These are phyloP conservation scores for Pichia sp. DNA, from an alignment of 1,139 yeast species.

Conservation along the genomic window DNA sequence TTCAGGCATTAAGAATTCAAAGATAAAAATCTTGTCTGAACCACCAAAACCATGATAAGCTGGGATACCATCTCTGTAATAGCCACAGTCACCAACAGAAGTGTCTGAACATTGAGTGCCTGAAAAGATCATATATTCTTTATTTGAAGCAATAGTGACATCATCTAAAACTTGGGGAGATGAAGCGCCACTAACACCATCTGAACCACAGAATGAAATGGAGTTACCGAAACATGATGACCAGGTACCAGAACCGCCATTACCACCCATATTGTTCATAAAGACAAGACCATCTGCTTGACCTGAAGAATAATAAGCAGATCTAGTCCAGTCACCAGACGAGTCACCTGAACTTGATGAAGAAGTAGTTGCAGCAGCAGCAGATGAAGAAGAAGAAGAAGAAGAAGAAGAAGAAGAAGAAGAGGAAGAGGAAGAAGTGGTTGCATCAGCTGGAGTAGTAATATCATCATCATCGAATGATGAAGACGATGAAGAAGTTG, in stretches of 20 bases:
- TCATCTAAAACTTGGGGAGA: conserved; percentile 56
- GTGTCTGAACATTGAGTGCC: conserved; percentile 52
- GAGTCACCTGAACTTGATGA: conserved; percentile 26
- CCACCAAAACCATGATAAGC: conserved; percentile 91
- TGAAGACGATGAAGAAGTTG: no score
- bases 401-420: conserved; percentile 1
- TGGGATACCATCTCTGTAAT: conserved; percentile 76
- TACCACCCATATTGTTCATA: conserved; percentile 75
- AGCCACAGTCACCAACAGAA: conserved; percentile 67
- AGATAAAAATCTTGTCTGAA: conserved; percentile 70
- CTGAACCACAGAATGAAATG: conserved; percentile 67
- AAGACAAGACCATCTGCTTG: conserved; percentile 67
- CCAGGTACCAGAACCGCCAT: conserved; percentile 79
- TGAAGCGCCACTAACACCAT: conserved; percentile 63
- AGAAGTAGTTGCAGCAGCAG: conserved; percentile 13
- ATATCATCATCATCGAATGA: conserved; percentile 18
- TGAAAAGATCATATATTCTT: conserved; percentile 74
- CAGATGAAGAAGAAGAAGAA: conserved; percentile 9
- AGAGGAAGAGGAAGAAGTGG: conserved; percentile 6
- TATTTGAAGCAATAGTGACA: conserved; percentile 60
- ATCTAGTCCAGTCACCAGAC: conserved; percentile 66
- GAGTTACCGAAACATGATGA: conserved; percentile 84
- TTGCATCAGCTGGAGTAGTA: conserved; percentile 25
- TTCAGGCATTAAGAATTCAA: conserved; percentile 87
- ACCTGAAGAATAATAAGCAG: conserved; percentile 65